Evolutionary conservation across 2,329 filamentous ascomycete genomes (phyloP), one percentile per base, ranked within the genome.

Genomic region (Diaporthe batatas): DNA sequence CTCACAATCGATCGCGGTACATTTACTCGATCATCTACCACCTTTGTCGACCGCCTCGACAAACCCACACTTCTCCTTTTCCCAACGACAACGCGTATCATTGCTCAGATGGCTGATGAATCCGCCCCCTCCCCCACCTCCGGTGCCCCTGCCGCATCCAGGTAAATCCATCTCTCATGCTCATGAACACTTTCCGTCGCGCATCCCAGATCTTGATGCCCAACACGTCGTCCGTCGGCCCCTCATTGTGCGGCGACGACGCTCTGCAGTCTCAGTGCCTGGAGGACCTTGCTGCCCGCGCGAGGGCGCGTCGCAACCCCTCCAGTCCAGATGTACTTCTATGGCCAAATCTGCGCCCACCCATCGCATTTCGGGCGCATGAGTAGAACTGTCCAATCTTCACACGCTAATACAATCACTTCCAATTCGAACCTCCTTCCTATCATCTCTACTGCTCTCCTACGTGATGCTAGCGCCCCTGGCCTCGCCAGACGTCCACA

Each of bases 101-200:
- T 36, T 23, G 62, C 62, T 25, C 62, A 44, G 21, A 67, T 67
- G 62, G 62, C 62, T 67, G 62, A 67, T 67, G 62, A 67, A 67
- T 67, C 62, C 62, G 62, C 62, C 62, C 62, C 62, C 62, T 67
- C 62, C 47, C 62, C 62, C 44, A 67, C 62, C 47, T 47, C 44
- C 32, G 47, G 59, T 64, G 25, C 44, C 16, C 39, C 39, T 29
- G 16, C 44, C 16, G 62, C 62, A 39, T 67, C 62, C 62, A 67
- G 62, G 62, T 67, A 67, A 67, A 67, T 67, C 44, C n/a, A 67
- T 67, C 44, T 39, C 32, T 29, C 47, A 53, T 39, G 32, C 32
- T 67, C 62, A 39, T 53, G 8, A 47, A 67, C 32, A 16, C 32
- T 39, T 39, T 25, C 47, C n/a, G 47, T 67, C 47, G 29, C 47